Evolutionary conservation across 306 rosid genomes (phyloP), one percentile per base, ranked within the genome.

Genomic region (Dryas drummondii): DNA sequence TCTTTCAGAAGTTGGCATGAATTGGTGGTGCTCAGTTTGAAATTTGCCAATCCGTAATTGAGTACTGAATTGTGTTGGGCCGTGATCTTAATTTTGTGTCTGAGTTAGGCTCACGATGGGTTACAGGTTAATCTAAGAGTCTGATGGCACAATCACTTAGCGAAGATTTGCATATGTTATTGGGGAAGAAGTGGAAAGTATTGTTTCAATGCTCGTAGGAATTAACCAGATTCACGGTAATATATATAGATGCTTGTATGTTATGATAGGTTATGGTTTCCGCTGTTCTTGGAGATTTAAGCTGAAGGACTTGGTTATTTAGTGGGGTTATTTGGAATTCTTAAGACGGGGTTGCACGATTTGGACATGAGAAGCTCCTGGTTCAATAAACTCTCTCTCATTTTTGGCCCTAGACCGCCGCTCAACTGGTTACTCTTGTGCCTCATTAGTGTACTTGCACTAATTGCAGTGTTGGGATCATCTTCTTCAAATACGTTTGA

Each of bases 321-420:
- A 82, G 91, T 56, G 78, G 61, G 80, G 69, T 47, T 80, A 76
- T 77, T 54, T 60, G 26, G 49, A 68, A 83, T 74, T 66, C 67
- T 56, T 50, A 44, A 77, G 70, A 73, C 72, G 41, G 74, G 51
- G 86, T 83, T 69, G 76, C 72, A 63, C 76, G 19, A 77, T 76
- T 89, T 78, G 87, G 96, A 87, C 86, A 92, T 96, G 99, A 92
- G 98, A 90, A 85, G 92, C 84, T 76, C 88, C 76, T 89, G 97
- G 99, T 84, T 76, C 70, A 89, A 87, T 76, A 96, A 92, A 88
- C 72, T 85, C 37, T 89, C 88, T 72, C 78, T 78, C 72, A 69
- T 85, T 68, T 70, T 87, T 16, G 97, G 96, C 63, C 89, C 84
- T 66, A 90, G 87, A 86, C 97, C 86, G 74, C 93, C 93, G 7